phyloP scores from a whole-genome alignment of 805 yeast genomes.

The Candida silvatica region DNA sequence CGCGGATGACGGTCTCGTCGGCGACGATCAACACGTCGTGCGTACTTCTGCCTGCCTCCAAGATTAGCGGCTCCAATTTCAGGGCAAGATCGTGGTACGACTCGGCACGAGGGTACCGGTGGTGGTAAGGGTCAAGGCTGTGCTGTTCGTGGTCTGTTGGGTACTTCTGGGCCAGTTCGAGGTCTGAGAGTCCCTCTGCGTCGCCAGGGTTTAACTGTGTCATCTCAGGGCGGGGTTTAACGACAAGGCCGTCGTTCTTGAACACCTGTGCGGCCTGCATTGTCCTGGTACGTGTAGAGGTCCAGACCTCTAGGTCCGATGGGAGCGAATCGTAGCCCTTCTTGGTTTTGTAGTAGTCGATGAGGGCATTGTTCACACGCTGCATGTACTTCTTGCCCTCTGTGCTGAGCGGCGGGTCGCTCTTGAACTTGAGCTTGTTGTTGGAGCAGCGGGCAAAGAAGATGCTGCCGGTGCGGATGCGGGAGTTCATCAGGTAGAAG shows the following conservation, averaged over 20 bases:
- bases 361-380: slow-evolving; percentile 50
- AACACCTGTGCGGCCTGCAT: slow-evolving; percentile 70
- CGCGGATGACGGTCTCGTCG: slow-evolving; percentile 83
- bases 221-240: slow-evolving; percentile 72
- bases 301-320: slow-evolving; percentile 70
- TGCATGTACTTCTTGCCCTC: slow-evolving; percentile 64
- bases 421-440: slow-evolving; percentile 48
- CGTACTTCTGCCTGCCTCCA: slow-evolving; percentile 89
- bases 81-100: slow-evolving; percentile 95
- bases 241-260: slow-evolving; percentile 50
- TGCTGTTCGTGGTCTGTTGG: slow-evolving; percentile 67
- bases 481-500: slow-evolving; percentile 83
- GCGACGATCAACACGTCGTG: slow-evolving; percentile 87
- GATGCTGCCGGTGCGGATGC: slow-evolving; percentile 83
- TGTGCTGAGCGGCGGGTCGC: slow-evolving; percentile 77
- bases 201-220: slow-evolving; percentile 88
- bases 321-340: slow-evolving; percentile 19
- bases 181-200: slow-evolving; percentile 59
- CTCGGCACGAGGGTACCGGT: slow-evolving; percentile 85
- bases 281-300: slow-evolving; percentile 83
- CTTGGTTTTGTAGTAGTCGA: slow-evolving; percentile 18
- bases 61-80: slow-evolving; percentile 82
- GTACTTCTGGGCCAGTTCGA: slow-evolving; percentile 47
- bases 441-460: slow-evolving; percentile 81
- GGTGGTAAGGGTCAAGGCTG: slow-evolving; percentile 80